A percentile compares a stretch with the other conserved stretches of the same genome.
phyloP scores from a whole-genome alignment of 2,329 filamentous ascomycete genomes.

The Dactylonectria macrodidyma region DNA sequence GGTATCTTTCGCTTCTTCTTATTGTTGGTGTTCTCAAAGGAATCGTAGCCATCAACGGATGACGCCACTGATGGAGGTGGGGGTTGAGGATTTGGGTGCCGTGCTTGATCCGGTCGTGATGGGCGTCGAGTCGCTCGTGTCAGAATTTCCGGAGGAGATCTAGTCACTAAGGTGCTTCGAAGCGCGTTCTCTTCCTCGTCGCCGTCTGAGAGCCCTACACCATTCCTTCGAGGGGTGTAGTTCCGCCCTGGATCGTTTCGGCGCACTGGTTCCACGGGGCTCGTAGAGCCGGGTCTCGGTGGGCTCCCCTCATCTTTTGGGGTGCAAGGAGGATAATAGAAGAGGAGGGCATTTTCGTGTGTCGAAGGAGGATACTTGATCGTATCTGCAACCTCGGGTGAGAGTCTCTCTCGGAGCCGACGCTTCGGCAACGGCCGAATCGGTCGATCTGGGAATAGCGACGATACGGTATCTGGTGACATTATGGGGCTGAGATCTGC shows the following conservation, averaged over 20 bases:
- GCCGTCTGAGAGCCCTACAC: slow-evolving; percentile 69
- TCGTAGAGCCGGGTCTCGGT: slow-evolving; percentile 39
- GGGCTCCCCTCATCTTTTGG: slow-evolving; percentile 61
- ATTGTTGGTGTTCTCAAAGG: slow-evolving; percentile 98
- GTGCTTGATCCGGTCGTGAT: slow-evolving; percentile 61
- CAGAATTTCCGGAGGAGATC: slow-evolving; percentile 63
- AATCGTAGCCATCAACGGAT: slow-evolving; percentile 91
- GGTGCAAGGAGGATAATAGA: slow-evolving; percentile 72
- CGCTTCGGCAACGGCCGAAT: slow-evolving; percentile 94
- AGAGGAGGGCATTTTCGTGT: slow-evolving; percentile 80
- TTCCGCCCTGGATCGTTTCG: slow-evolving; percentile 44
- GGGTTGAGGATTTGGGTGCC: slow-evolving; percentile 66
- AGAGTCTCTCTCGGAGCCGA: slow-evolving; percentile 88
- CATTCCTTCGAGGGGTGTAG: slow-evolving; percentile 48
- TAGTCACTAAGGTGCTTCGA: slow-evolving; percentile 58
- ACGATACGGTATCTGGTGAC: slow-evolving; percentile 83
- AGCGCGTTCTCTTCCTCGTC: slow-evolving; percentile 70
- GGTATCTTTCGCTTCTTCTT: slow-evolving; percentile 99
- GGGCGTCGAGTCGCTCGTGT: slow-evolving; percentile 60
- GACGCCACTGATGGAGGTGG: slow-evolving; percentile 76
- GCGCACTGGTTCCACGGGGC: slow-evolving; percentile 41
- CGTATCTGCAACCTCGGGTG: slow-evolving; percentile 85
- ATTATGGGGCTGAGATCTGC: slow-evolving; percentile 67
- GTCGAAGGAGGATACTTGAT: slow-evolving; percentile 87
- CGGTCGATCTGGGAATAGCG: slow-evolving; percentile 88